These are phyloP conservation scores for Sesbania bispinosa DNA, from an alignment of 306 rosid genomes.

Conservation along the genomic window DNA sequence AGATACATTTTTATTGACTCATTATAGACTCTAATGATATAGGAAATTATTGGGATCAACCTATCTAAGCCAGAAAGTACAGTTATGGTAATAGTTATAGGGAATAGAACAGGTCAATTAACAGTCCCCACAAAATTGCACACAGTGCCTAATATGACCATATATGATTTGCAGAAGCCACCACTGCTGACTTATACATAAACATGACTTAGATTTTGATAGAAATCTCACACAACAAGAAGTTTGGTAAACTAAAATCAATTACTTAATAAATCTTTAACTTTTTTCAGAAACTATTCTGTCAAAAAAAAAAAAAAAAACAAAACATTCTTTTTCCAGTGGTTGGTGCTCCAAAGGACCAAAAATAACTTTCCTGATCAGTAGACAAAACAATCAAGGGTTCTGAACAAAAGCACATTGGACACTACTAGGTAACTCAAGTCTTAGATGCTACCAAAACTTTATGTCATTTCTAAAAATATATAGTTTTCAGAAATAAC, in stretches of 20 bases:
- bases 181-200: neutral
- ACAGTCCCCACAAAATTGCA: neutral
- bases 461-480: neutral
- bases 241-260: neutral
- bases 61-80: slow-evolving; percentile 5
- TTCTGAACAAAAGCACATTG: neutral
- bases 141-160: neutral
- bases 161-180: neutral
- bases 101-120: slow-evolving; percentile 9
- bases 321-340: neutral
- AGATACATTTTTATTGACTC: neutral
- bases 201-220: neutral
- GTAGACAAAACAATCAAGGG: neutral
- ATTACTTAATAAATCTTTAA: neutral
- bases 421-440: neutral
- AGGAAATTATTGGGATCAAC: slow-evolving; percentile 14
- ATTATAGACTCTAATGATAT: neutral
- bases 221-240: neutral
- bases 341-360: neutral
- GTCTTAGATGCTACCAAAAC: too few relatives aligned
- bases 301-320: neutral
- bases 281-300: neutral
- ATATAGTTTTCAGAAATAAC: neutral
- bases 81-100: neutral
- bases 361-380: neutral